These are phyloP conservation scores for Hypholoma sublateritium DNA, from an alignment of 768 basidiomycete species.

Conservation along the genomic window DNA sequence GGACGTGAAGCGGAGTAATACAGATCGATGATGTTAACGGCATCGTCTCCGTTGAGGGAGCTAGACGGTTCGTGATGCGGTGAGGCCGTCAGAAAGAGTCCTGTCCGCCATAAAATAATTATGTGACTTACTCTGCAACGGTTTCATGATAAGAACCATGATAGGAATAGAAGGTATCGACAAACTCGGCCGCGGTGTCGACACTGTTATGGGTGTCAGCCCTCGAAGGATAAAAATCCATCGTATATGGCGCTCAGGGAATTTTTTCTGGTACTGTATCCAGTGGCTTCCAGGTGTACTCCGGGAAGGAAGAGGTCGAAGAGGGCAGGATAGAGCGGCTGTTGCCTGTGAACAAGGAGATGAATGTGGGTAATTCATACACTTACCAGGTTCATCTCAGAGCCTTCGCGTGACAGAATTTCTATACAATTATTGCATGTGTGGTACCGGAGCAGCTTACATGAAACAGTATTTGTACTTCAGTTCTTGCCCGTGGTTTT, in stretches of 20 bases:
- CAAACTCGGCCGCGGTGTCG: conserved; percentile 18
- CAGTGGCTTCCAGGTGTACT: neutral
- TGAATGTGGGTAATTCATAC: conserved; percentile 12
- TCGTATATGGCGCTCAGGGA: neutral
- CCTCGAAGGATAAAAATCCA: neutral
- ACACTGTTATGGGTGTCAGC: neutral
- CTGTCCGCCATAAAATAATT: neutral
- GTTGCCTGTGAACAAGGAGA: neutral
- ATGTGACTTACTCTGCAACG: conserved; percentile 13
- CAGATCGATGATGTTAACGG: conserved; percentile 27
- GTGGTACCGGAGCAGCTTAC: neutral
- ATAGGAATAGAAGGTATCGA: conserved; percentile 18
- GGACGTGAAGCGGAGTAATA: conserved; percentile 24
- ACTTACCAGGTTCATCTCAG: conserved; percentile 25
- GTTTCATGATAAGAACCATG: conserved; percentile 13
- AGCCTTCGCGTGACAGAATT: neutral
- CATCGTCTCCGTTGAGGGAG: conserved; percentile 26
- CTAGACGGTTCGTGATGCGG: neutral
- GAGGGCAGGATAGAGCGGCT: neutral
- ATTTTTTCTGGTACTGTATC: neutral
- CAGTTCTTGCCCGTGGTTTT: too few relatives aligned
- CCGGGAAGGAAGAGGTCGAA: neutral
- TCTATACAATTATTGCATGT: neutral
- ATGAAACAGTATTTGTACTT: too few relatives aligned
- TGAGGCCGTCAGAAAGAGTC: neutral